A percentile compares a stretch with the other conserved stretches of the same genome.
Conservation (phyloP, 345 rosid species). For the Ceriops zippeliana region DNA sequence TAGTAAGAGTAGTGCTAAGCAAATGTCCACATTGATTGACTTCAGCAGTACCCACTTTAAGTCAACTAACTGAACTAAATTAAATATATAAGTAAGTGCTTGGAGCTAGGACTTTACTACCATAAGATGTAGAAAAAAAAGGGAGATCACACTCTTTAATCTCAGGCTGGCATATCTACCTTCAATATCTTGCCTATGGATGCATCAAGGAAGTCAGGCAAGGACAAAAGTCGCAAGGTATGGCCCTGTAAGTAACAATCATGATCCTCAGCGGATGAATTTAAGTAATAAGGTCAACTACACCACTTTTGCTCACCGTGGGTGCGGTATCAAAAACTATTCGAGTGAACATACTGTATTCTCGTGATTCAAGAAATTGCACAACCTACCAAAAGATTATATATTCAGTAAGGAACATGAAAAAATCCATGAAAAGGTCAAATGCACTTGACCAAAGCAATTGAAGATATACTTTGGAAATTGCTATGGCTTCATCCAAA, state of each 20-base stretch:
- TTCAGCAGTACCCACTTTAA: too few relatives aligned
- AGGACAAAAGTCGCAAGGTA: slow-evolving; percentile 77
- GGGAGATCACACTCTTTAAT: background rate
- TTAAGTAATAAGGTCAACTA: slow-evolving; percentile 4
- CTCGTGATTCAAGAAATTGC: slow-evolving; percentile 88
- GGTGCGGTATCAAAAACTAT: slow-evolving; percentile 98
- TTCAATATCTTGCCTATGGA: slow-evolving; percentile 96
- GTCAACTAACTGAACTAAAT: too few relatives aligned
- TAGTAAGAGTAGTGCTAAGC: too few relatives aligned
- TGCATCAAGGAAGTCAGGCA: slow-evolving; percentile 94
- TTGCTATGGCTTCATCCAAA: slow-evolving; percentile 97
- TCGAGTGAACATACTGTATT: slow-evolving; percentile 87
- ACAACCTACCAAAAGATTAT: slow-evolving; percentile 58
- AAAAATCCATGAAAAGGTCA: slow-evolving; percentile 10
- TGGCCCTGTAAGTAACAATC: slow-evolving; percentile 60
- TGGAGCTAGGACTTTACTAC: too few relatives aligned
- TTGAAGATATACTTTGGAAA: slow-evolving; percentile 59
- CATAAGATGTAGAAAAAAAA: too few relatives aligned
- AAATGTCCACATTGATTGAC: too few relatives aligned
- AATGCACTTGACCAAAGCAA: slow-evolving; percentile 6
- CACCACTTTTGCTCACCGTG: slow-evolving; percentile 52
- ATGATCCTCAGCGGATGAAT: slow-evolving; percentile 10
- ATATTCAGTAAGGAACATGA: slow-evolving; percentile 19
- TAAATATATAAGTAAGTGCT: too few relatives aligned
- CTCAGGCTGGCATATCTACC: slow-evolving; percentile 36